Evolutionary conservation across 2,329 filamentous ascomycete genomes (phyloP).

Genomic region (Plenodomus lindquistii): DNA sequence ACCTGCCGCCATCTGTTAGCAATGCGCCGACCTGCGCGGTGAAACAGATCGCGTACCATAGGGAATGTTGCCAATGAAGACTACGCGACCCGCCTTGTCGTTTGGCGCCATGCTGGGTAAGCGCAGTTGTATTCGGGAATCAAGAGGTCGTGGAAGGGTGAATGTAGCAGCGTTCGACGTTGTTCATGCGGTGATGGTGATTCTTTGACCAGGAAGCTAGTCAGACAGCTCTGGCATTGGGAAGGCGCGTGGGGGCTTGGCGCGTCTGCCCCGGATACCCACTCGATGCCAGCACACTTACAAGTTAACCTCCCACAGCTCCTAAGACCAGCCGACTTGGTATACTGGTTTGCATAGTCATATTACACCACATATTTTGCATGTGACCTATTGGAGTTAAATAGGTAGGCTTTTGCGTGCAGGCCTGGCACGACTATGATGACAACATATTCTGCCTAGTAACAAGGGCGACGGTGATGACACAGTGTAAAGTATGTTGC

Average conservation of each 20-base stretch:
- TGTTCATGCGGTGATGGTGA: background rate
- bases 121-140: background rate
- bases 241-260: conserved; percentile 7
- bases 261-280: conserved; percentile 3
- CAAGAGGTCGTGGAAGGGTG: background rate
- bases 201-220: conserved; percentile 9
- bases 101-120: conserved; percentile 34
- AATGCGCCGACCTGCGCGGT: conserved; percentile 3
- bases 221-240: background rate
- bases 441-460: too few species aligned
- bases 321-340: too few species aligned
- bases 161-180: background rate
- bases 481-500: too few species aligned
- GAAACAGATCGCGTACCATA: conserved; percentile 63
- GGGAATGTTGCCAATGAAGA: conserved; percentile 86
- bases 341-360: too few species aligned
- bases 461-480: too few species aligned
- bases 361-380: too few species aligned
- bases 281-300: background rate
- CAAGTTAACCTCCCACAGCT: too few species aligned
- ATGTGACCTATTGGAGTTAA: too few species aligned
- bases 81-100: conserved; percentile 75
- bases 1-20: conserved; percentile 57
- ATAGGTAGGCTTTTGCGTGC: too few species aligned
- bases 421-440: too few species aligned